phyloP scores from a whole-genome alignment of 345 rosid species.

The Arabidopsis arenosa region DNA sequence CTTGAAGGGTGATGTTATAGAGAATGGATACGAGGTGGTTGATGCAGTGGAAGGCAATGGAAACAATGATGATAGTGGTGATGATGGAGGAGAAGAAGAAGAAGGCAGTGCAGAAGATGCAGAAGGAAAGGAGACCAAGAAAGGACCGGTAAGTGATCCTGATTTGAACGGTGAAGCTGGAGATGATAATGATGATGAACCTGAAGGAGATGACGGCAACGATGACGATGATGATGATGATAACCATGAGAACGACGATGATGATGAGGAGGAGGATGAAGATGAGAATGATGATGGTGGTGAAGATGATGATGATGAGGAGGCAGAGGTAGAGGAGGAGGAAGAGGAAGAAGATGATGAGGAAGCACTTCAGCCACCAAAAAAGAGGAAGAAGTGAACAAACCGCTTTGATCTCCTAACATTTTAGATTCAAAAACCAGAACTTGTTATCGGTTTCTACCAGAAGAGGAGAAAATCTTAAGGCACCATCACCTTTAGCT shows the following conservation, averaged over 20 bases:
- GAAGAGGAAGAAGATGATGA: conserved; percentile 80
- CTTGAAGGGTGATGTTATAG: conserved; percentile 42
- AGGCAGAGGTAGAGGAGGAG: conserved; percentile 48
- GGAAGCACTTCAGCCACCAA: conserved; percentile 87
- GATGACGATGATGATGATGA: conserved; percentile 52
- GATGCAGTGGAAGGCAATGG: conserved; percentile 70
- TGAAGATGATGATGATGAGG: conserved; percentile 47
- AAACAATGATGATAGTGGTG: conserved; percentile 42
- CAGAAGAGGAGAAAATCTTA: conserved; percentile 27
- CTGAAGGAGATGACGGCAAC: conserved; percentile 49
- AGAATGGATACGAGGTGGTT: conserved; percentile 45
- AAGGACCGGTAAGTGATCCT: conserved; percentile 49
- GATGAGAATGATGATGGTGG: conserved; percentile 46
- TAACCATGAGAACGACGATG: conserved; percentile 26
- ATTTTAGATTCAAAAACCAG: conserved; percentile 34
- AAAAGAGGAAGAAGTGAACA: conserved; percentile 91
- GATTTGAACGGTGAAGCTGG: conserved; percentile 48
- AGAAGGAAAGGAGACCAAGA: conserved; percentile 53
- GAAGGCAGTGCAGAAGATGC: conserved; percentile 51
- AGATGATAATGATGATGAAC: conserved; percentile 38
- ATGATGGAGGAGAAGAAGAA: conserved; percentile 53
- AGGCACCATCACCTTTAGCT: conserved; percentile 27
- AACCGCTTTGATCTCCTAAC: conserved; percentile 9
- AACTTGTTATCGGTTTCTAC: conserved; percentile 32
- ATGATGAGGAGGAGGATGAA: conserved; percentile 7